phyloP scores from a whole-genome alignment of 2,329 filamentous ascomycete genomes.

The Diaporthe destruens region DNA sequence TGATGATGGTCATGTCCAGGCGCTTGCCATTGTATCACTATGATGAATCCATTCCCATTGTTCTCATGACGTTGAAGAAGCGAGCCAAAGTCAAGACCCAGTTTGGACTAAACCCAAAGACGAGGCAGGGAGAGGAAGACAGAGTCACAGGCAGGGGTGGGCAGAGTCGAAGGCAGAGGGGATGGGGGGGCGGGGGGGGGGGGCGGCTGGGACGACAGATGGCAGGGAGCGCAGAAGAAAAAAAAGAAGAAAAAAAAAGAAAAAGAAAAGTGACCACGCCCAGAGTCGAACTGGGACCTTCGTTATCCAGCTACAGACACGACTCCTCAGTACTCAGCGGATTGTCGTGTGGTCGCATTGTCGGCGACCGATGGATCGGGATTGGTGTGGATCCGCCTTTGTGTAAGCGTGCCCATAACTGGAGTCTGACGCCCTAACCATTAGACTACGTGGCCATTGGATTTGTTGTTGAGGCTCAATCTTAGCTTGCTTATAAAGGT shows the following conservation, averaged over 20 bases:
- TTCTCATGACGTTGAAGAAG: neutral
- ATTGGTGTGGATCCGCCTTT: constrained; percentile 4
- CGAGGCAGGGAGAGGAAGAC: too few relatives aligned
- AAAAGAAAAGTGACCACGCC: too few relatives aligned
- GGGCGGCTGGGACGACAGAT: too few relatives aligned
- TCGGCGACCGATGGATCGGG: neutral
- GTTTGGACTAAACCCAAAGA: neutral
- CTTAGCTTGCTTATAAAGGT: neutral
- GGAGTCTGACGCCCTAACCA: neutral
- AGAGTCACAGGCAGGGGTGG: too few relatives aligned
- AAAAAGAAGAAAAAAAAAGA: too few relatives aligned
- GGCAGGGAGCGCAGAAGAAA: too few relatives aligned
- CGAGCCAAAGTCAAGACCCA: neutral
- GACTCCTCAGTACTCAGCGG: neutral
- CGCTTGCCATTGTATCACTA: neutral
- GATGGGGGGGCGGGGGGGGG: too few relatives aligned
- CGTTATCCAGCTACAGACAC: too few relatives aligned
- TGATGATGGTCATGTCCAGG: neutral
- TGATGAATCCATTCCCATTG: neutral
- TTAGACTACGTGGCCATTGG: constrained; percentile 8
- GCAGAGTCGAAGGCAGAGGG: too few relatives aligned
- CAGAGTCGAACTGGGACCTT: neutral
- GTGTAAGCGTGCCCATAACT: too few relatives aligned
- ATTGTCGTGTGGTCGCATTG: neutral
- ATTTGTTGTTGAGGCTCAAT: neutral